These are phyloP conservation scores for Wickerhamomyces strasburgensis DNA, from an alignment of 805 yeast genomes.

Conservation along the genomic window DNA sequence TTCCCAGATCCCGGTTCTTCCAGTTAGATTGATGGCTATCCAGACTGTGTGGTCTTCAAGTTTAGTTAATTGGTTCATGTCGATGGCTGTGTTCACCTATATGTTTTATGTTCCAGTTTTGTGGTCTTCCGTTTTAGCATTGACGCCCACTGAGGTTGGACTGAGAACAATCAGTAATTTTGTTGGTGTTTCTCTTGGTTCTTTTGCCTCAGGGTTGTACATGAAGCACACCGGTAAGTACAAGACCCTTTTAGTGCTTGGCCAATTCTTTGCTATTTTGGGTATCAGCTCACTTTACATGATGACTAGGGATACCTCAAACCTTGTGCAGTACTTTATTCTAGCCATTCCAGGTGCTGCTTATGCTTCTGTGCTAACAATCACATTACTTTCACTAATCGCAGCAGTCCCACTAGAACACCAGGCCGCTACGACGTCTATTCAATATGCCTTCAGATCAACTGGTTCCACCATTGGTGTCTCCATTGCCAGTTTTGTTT, in stretches of 20 bases:
- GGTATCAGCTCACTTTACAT: conserved; percentile 40
- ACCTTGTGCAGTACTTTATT: conserved; percentile 38
- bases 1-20: conserved; percentile 57
- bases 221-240: conserved; percentile 69
- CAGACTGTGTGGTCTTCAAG: conserved; percentile 62
- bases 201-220: conserved; percentile 59
- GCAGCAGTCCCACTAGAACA: conserved; percentile 63
- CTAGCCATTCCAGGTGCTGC: conserved; percentile 58
- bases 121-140: conserved; percentile 48
- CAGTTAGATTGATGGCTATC: conserved; percentile 47
- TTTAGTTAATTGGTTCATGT: conserved; percentile 59
- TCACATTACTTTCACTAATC: conserved; percentile 68
- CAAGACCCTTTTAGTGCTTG: conserved; percentile 38
- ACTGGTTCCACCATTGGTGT: conserved; percentile 87
- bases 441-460: conserved; percentile 83
- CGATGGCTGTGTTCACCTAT: conserved; percentile 61
- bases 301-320: conserved; percentile 21
- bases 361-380: conserved; percentile 62
- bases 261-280: conserved; percentile 38
- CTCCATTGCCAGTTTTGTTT: conserved; percentile 60
- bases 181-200: conserved; percentile 62
- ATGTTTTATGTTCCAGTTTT: conserved; percentile 70
- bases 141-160: conserved; percentile 55
- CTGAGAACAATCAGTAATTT: conserved; percentile 53
- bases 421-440: conserved; percentile 85